Base-by-base conservation (phyloP, 306 rosid species). In the Castanospermum australe region DNA sequence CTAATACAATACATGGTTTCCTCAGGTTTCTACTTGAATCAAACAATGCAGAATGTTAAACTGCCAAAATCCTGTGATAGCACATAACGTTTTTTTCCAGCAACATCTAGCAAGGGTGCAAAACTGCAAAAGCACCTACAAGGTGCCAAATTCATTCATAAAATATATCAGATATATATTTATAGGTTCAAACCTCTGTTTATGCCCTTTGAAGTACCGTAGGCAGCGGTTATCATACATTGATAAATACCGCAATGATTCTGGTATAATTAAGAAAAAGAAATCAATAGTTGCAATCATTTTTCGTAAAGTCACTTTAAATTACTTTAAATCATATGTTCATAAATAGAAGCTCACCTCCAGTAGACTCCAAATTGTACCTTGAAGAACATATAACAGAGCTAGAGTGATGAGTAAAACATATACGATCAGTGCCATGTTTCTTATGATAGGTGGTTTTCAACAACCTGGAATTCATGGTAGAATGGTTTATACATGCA, bases 171-270 rank as follows among this genome's bases (percentile, higher is more conserved):
- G 32, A 10, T 70, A 50, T n/a, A 61, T 42, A 17, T 17, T 59
- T 62, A 20, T 10, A 39, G 12, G 59, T 39, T 33, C 84, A 64
- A 78, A 92, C 99, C 99, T 95, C 73, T 91, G 96, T 85, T 88
- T 92, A 82, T 95, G 99, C 55, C 98, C 99, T 84, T 92, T 95
- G 88, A 95, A 95, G 85, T 95, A 92, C 47, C 99, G 91, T 71
- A 95, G 88, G 86, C 92, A 88, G 18, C 96, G 89, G 63, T 95
- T 95, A 84, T 95, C 98, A 61, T 95, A 92, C 94, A 95, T 91
- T 38, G 99, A 95, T 62, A 95, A 89, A 83, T 95, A 95, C 79
- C 98, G 86, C 74, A 95, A 79, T 6, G 96, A 95, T 87, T 92
- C 98, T 94, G 82, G 68, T 61, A 82, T 64, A 76, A 24, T 42